phyloP scores from a whole-genome alignment of 805 yeast genomes.

The Metschnikowia cerradonensis region DNA sequence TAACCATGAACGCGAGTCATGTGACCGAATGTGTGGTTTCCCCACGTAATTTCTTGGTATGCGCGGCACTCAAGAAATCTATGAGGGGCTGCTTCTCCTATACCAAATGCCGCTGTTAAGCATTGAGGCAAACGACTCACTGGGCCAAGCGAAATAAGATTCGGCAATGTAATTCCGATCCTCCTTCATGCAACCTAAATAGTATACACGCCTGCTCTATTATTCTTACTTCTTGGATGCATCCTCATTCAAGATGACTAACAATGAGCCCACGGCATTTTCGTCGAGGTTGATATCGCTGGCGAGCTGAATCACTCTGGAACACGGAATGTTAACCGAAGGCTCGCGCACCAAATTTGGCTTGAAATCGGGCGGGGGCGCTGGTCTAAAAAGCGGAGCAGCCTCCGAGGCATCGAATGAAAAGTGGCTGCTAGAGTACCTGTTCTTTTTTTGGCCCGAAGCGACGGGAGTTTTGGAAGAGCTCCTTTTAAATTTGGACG shows the following conservation, averaged over 20 bases:
- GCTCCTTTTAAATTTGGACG: background rate
- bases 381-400: background rate
- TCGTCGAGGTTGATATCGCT: conserved; percentile 11
- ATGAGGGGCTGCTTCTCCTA: background rate
- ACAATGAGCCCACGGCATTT: conserved; percentile 11
- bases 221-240: background rate
- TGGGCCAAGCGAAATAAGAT: background rate
- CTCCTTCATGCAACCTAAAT: background rate
- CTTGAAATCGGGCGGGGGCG: background rate
- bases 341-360: background rate
- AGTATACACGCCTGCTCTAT: background rate
- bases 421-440: conserved; percentile 1
- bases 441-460: background rate
- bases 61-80: conserved; percentile 1
- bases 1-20: conserved; percentile 3
- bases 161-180: background rate
- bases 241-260: conserved; percentile 8
- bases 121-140: background rate
- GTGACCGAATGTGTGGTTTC: background rate
- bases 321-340: conserved; percentile 4
- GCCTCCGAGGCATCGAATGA: conserved; percentile 1
- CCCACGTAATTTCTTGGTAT: conserved; percentile 3
- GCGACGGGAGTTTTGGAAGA: background rate
- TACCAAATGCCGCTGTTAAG: background rate
- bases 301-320: conserved; percentile 7